Base-by-base conservation (phyloP, 2,329 filamentous ascomycete species). In the Metarhizium anisopliae region DNA sequence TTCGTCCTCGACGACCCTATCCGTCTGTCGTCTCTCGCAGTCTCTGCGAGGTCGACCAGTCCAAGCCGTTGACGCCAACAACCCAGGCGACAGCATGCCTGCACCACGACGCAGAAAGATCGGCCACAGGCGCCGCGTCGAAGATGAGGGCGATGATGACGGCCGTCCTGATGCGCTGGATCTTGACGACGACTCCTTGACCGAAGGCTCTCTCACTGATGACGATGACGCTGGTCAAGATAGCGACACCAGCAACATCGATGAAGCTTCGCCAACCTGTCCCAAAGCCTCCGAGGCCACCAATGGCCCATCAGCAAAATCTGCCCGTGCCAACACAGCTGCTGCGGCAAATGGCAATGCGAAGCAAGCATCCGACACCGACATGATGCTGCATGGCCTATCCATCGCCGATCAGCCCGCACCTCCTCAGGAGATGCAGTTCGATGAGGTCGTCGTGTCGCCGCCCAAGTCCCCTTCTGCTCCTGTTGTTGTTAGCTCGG, bases 71-170 rank as follows among this genome's bases (percentile, higher is more conserved):
- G 5, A 47, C 7, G 47, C 35, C 47, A 36, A 51, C 45, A 53
- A n/a, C 30, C 42, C 47, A 35, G 29, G 29, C 59, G 61, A 60
- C 64, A 64, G 50, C 61, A 72, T 71, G 69, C 66, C 70, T 67
- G 65, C 61, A 58, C 69, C 79, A 66, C 80, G 82, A 67, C 81
- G 83, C 70, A 85, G 80, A 73, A 85, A 84, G 72, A 80, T 87
- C 70, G 83, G 83, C 67, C 82, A 82, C 63, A 82, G 85, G 66
- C 83, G 86, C 68, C 82, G 85, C 63, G 78, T 84, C 61, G 84
- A 85, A 70, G 85, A 89, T 65, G 85, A 89, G 67, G 85, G 80
- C 62, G 86, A 88, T 64, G 86, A 88, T 61, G 85, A 88, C 60
- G 80, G 74, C 61, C 78, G 76, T 58, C 74, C 71, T 53, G 80